phyloP scores from a whole-genome alignment of 2,329 filamentous ascomycete species.

The Hymenoscyphus fraxineus region DNA sequence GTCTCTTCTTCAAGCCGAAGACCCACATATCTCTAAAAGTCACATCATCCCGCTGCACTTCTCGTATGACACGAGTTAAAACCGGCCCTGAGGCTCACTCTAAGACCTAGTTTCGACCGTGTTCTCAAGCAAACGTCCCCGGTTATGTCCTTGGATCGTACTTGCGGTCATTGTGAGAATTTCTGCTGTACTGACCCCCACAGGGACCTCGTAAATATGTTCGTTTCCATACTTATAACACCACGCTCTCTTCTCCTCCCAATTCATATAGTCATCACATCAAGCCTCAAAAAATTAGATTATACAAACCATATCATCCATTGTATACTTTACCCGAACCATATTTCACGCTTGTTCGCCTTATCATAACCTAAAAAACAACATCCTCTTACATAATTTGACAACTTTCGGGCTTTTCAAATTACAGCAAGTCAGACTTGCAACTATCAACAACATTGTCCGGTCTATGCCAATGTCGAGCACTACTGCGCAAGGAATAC shows the following conservation, averaged over 20 bases:
- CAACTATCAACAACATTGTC: not conserved
- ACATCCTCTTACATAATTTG: not conserved
- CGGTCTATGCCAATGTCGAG: constrained; percentile 15
- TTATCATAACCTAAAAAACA: not conserved
- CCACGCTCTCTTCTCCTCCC: not conserved
- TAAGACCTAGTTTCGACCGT: not conserved
- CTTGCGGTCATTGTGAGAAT: not conserved
- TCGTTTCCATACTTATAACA: not conserved
- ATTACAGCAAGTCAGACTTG: not conserved
- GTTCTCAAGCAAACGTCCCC: not conserved
- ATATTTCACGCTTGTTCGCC: not conserved
- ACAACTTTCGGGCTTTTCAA: not conserved
- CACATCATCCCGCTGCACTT: constrained; percentile 21
- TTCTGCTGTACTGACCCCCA: not conserved
- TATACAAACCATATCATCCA: not conserved
- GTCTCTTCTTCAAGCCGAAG: constrained; percentile 6
- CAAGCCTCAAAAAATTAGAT: not conserved
- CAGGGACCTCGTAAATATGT: not conserved
- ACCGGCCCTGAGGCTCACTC: constrained; percentile 18
- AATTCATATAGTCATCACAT: not conserved
- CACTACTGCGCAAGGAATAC: constrained; percentile 12
- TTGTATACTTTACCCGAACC: not conserved
- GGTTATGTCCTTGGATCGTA: not conserved
- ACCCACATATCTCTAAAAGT: constrained; percentile 15
- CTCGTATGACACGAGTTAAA: constrained; percentile 29